Base-by-base conservation (phyloP, 2,329 filamentous ascomycete genomes). In the Fusarium papillatum region DNA sequence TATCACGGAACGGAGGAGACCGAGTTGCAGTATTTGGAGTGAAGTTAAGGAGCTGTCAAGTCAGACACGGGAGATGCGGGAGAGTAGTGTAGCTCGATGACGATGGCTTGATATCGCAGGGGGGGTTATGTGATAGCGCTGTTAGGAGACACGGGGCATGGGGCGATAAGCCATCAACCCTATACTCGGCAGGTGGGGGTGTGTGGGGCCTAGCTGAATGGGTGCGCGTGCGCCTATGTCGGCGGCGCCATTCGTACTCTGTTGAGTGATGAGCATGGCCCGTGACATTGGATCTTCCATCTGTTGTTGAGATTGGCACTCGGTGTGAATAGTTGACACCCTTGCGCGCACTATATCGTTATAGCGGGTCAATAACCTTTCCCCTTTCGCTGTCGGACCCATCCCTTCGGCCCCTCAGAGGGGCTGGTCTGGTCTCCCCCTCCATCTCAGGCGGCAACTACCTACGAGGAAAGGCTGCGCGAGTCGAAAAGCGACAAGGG, bases 101-200 rank as follows among this genome's bases (percentile, higher is more conserved):
- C 72, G 78, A 73, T 78, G 69, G 74, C 68, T 76, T 76, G 73
- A 75, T 71, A 57, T 69, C 61, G 46, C 39, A 63, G 65, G 60
- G 61, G 36, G 71, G 74, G 62, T 69, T 67, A 73, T 70, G 67
- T 64, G 70, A 73, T 53, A 73, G 69, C 59, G 26, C 36, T 38
- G 16, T 29, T 22, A 41, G 24, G 59, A 62, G 59, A 39, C 59
- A 62, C 59, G 50, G 39, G 66, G 71, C 66, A 66, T 75, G 72
- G 73, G 70, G 70, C 68, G 72, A 75, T 75, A 73, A 75, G 72
- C 64, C 62, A 60, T 31, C 39, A 65, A 61, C 24, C 26, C 72
- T 71, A 68, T 55, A 69, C 67, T 48, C 17, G 73, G 69, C 61
- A 78, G 73, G 77, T 76, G 76, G 74, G 77, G 74, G 60, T 67